A percentile compares a stretch with the other conserved stretches of the same genome.
Evolutionary conservation across 1,139 yeast species (phyloP).

Genomic region (Keqinozyma sinolaborantium): DNA sequence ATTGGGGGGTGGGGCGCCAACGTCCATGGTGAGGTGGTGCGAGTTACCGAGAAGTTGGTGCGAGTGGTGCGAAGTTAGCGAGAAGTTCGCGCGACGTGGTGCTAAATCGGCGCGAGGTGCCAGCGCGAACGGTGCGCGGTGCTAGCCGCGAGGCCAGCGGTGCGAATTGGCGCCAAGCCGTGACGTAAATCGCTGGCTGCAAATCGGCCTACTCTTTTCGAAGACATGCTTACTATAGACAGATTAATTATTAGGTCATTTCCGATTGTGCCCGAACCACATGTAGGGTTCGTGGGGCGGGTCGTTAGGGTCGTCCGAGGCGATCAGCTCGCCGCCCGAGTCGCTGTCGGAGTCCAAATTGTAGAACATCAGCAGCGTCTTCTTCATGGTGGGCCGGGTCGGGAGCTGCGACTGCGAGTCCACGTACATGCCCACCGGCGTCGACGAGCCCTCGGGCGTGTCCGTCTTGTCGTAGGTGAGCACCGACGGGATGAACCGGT

Average conservation of each 20-base stretch:
- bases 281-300: slow-evolving; percentile 14
- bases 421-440: slow-evolving; percentile 12
- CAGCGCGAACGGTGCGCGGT: too few relatives aligned
- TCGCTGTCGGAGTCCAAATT: slow-evolving; percentile 24
- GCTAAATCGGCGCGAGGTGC: too few relatives aligned
- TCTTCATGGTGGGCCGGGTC: slow-evolving; percentile 6
- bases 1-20: slow-evolving; percentile 11
- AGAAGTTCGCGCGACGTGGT: too few relatives aligned
- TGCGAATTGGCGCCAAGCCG: too few relatives aligned
- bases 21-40: neutral
- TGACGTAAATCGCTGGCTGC: too few relatives aligned
- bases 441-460: slow-evolving; percentile 8
- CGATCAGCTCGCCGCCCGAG: slow-evolving; percentile 11
- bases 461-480: slow-evolving; percentile 6
- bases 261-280: slow-evolving; percentile 38
- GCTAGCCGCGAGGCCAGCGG: too few relatives aligned
- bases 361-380: slow-evolving; percentile 29
- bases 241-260: slow-evolving; percentile 17
- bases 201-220: too few relatives aligned
- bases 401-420: slow-evolving; percentile 4
- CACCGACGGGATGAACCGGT: slow-evolving; percentile 31
- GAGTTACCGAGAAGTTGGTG: too few relatives aligned
- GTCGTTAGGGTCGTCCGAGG: slow-evolving; percentile 13
- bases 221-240: too few relatives aligned
- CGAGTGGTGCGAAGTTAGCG: too few relatives aligned